Percentiles rank a stretch among this genome's conserved stretches.
phyloP scores from a whole-genome alignment of 2,329 filamentous ascomycete genomes.

The Karstenula rhodostoma region DNA sequence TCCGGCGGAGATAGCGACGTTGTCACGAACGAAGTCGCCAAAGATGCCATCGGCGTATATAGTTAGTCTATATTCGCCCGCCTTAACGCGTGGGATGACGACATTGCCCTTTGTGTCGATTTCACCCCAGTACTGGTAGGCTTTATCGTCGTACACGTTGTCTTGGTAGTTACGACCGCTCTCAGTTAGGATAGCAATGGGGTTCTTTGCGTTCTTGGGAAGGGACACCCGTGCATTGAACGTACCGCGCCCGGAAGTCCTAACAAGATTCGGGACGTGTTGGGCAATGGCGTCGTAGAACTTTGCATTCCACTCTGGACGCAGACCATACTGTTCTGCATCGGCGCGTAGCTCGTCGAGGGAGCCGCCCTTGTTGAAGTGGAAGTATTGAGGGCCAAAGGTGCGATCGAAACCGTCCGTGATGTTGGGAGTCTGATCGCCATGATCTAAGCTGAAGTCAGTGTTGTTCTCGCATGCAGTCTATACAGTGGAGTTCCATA shows the following conservation, averaged over 20 bases:
- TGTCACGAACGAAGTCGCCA: slow-evolving; percentile 65
- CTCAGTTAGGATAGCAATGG: slow-evolving; percentile 65
- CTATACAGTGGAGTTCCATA: not conserved
- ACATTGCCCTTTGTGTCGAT: slow-evolving; percentile 58
- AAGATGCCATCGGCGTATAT: slow-evolving; percentile 70
- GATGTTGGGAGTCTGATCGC: slow-evolving; percentile 69
- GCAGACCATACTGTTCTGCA: slow-evolving; percentile 44
- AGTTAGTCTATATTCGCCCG: slow-evolving; percentile 68
- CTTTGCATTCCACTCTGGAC: slow-evolving; percentile 58
- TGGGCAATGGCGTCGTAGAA: slow-evolving; percentile 71
- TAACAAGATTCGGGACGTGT: slow-evolving; percentile 66
- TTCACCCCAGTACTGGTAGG: slow-evolving; percentile 69
- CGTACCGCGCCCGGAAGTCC: slow-evolving; percentile 60
- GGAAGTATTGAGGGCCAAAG: slow-evolving; percentile 69
- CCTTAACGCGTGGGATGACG: slow-evolving; percentile 62
- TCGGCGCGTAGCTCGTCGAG: slow-evolving; percentile 60
- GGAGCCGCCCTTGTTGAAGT: slow-evolving; percentile 66
- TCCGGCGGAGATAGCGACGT: slow-evolving; percentile 55
- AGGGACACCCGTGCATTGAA: slow-evolving; percentile 62
- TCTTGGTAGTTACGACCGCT: slow-evolving; percentile 65
- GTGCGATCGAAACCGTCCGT: slow-evolving; percentile 71
- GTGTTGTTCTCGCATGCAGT: not conserved
- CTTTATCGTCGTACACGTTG: slow-evolving; percentile 62
- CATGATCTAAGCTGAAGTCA: slow-evolving; percentile 55
- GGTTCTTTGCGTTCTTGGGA: slow-evolving; percentile 58